phyloP scores from a whole-genome alignment of 306 rosid genomes.

The Abrus pulchellus region DNA sequence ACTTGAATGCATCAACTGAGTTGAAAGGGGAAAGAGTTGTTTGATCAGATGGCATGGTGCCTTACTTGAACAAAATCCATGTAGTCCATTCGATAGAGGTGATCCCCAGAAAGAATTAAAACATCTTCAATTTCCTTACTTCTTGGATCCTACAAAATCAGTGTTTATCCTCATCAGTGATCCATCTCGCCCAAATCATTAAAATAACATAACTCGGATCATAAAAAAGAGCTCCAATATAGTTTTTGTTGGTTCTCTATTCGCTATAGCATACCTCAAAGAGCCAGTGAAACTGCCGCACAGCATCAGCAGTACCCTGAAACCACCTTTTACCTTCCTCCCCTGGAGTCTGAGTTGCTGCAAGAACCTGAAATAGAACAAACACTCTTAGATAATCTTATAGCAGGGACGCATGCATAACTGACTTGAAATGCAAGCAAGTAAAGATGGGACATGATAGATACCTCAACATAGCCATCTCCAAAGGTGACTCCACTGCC shows the following conservation, averaged over 20 bases:
- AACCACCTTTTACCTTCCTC: conserved; percentile 88
- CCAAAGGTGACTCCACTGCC: conserved; percentile 80
- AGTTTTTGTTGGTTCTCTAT: not conserved
- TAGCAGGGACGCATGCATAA: conserved; percentile 11
- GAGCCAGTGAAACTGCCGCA: conserved; percentile 98
- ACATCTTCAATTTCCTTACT: conserved; percentile 92
- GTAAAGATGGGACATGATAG: conserved; percentile 19
- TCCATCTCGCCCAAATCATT: not conserved
- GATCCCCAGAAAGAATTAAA: conserved; percentile 91
- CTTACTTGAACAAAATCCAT: conserved; percentile 93
- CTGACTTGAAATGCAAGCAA: conserved; percentile 28
- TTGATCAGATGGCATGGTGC: conserved; percentile 24
- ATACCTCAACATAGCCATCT: conserved; percentile 90
- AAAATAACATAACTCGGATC: conserved; percentile 17
- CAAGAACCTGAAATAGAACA: conserved; percentile 76
- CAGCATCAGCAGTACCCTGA: conserved; percentile 99
- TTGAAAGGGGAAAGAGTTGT: conserved; percentile 23
- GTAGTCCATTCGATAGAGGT: conserved; percentile 92
- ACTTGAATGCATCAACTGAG: conserved; percentile 23
- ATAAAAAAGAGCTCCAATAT: not conserved
- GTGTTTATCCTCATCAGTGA: not conserved
- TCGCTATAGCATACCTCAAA: conserved; percentile 72
- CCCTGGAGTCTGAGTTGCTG: conserved; percentile 98
- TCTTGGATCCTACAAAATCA: conserved; percentile 70
- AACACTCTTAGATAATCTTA: not conserved